These are phyloP conservation scores for Malus asiatica DNA, from an alignment of 306 rosid genomes.

Conservation along the genomic window DNA sequence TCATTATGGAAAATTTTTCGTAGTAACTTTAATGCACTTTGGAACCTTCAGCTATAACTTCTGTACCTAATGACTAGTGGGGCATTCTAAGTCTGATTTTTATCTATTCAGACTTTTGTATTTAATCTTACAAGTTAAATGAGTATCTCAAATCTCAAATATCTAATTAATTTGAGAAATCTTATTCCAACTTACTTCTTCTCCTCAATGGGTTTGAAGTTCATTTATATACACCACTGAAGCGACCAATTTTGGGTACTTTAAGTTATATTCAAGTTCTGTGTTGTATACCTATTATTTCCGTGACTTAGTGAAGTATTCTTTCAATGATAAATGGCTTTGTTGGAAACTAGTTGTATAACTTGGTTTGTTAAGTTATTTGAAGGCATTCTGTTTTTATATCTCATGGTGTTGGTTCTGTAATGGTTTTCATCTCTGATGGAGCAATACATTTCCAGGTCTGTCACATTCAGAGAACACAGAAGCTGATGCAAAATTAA, in stretches of 20 bases:
- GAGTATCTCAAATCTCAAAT: neutral
- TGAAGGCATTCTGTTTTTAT: neutral
- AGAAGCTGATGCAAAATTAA: slow-evolving; percentile 51
- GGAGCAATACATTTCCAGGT: slow-evolving; percentile 24
- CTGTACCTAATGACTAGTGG: neutral
- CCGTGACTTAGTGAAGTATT: neutral
- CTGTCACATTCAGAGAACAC: slow-evolving; percentile 36
- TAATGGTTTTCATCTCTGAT: slow-evolving; percentile 5
- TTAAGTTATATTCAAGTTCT: neutral
- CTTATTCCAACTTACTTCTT: neutral
- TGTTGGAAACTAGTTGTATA: neutral
- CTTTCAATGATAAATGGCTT: neutral
- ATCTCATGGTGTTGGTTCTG: slow-evolving; percentile 14
- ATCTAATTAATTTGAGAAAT: neutral
- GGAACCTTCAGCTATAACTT: neutral
- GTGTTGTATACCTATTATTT: neutral
- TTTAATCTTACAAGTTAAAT: neutral
- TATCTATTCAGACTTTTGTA: neutral
- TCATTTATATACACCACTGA: neutral
- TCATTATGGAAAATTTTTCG: neutral
- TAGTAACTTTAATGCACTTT: neutral
- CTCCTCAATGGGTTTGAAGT: neutral
- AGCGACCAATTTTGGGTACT: neutral
- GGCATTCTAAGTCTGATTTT: neutral
- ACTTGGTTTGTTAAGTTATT: slow-evolving; percentile 9